Conservation (phyloP, 179 eudicot species). For the Vitellaria paradoxa region DNA sequence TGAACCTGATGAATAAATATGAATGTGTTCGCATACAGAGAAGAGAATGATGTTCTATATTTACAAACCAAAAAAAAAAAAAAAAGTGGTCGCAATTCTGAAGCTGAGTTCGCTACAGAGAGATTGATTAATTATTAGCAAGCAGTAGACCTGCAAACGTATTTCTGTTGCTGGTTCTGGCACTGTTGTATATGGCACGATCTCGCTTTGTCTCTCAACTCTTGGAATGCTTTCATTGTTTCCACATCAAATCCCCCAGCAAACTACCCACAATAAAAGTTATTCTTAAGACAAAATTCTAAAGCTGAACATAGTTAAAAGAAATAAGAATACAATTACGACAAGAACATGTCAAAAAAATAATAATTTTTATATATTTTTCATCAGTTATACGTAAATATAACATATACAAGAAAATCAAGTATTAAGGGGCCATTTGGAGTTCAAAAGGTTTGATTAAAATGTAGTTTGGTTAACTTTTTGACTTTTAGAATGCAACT, state of each 20-base stretch:
- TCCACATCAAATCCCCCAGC: constrained; percentile 79
- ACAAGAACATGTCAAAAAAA: too few relatives aligned
- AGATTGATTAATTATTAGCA: constrained; percentile 19
- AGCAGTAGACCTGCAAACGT: constrained; percentile 33
- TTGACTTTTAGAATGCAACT: too few relatives aligned
- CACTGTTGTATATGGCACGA: constrained; percentile 38
- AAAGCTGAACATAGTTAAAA: too few relatives aligned
- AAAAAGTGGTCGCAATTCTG: constrained; percentile 22
- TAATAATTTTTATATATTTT: too few relatives aligned
- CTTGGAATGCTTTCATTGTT: constrained; percentile 72
- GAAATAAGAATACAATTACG: too few relatives aligned
- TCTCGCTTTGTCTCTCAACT: constrained; percentile 59
- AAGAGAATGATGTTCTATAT: constrained; percentile 8
- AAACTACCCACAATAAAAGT: constrained; percentile 35
- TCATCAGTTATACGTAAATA: too few relatives aligned
- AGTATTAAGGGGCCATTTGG: too few relatives aligned
- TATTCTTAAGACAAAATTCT: background rate
- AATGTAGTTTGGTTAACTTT: too few relatives aligned
- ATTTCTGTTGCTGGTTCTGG: constrained; percentile 46
- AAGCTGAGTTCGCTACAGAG: constrained; percentile 61
- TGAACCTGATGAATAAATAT: background rate
- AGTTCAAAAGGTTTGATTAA: too few relatives aligned
- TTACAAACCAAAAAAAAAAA: constrained; percentile 16
- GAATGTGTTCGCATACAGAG: background rate
- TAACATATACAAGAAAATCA: too few relatives aligned